Evolutionary conservation across 768 basidiomycete genomes (phyloP).

Genomic region (Mycena vulgaris): DNA sequence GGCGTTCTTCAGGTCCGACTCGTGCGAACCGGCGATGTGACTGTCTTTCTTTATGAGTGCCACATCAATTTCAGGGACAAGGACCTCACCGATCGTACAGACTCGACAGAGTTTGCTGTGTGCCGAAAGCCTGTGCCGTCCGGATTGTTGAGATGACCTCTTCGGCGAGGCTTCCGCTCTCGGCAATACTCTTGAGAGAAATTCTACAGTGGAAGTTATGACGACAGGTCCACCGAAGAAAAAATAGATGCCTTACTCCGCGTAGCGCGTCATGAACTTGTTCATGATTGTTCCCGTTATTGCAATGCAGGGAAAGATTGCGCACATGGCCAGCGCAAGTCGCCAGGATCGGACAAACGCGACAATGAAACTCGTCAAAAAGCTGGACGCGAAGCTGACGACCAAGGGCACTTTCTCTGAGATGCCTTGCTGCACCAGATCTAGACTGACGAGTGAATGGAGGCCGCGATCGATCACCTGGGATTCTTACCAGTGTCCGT

Average conservation of each 20-base stretch:
- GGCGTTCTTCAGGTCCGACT: constrained; percentile 71
- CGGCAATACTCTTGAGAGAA: constrained; percentile 82
- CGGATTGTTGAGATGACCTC: constrained; percentile 94
- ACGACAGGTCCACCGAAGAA: background rate
- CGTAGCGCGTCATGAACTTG: constrained; percentile 72
- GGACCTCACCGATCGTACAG: too few species aligned
- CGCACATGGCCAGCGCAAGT: constrained; percentile 85
- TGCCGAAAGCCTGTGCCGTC: constrained; percentile 93
- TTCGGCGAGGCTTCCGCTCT: constrained; percentile 88
- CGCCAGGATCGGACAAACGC: constrained; percentile 82
- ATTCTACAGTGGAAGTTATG: constrained; percentile 56
- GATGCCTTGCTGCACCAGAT: constrained; percentile 92
- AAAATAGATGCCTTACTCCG: constrained; percentile 66
- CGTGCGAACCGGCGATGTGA: constrained; percentile 68
- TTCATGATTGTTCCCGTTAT: constrained; percentile 83
- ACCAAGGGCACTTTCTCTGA: constrained; percentile 89
- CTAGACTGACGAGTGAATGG: constrained; percentile 50
- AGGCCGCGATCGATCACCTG: background rate
- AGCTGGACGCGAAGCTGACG: constrained; percentile 76
- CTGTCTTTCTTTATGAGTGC: too few species aligned
- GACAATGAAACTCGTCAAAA: constrained; percentile 85
- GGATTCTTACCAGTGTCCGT: constrained; percentile 81
- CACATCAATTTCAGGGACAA: too few species aligned
- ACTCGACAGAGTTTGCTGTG: constrained; percentile 71
- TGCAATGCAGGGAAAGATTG: constrained; percentile 88